Base-by-base conservation (phyloP, 352 stramenopile genomes). In the Pythium dissimile region DNA sequence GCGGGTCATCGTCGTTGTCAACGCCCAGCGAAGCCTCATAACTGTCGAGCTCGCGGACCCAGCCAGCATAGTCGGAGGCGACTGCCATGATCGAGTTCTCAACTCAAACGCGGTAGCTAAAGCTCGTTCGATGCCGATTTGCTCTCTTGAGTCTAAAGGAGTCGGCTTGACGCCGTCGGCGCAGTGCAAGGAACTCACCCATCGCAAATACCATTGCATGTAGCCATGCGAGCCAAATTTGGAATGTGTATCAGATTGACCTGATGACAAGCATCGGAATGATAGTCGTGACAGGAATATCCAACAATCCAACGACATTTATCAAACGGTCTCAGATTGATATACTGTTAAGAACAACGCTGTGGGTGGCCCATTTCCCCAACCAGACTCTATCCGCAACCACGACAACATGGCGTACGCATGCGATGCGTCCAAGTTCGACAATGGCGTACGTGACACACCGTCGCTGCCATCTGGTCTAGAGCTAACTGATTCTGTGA, bases 41-140 rank as follows among this genome's bases (percentile, higher is more conserved):
- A 26, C 69, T 62, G 49, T 87, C 71, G 18, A 87, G 72, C 58
- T 87, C 77, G 21, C 72, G 66, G 42, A 84, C 77, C 77, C 77
- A 87, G 11, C 62, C 62, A 0, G 74, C 69, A 54, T 76, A 84
- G 23, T 84, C 53, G 9, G 74, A 59, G 37, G 75, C 69, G 32
- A 64, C 44, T 27, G 51, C 51, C 49, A 56, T 60, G 24, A n/a
- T n/a, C n/a, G n/a, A n/a, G n/a, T n/a, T n/a, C 10, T 50, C 24
- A 12, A 35, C 12, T 35, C 30, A 12, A n/a, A n/a, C 30, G 7
- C 12, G 30, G 30, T 12, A 12, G 30, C 30, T 35, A 12, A 7
- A 35, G 12, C 30, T 12, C 30, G 30, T 35, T 35, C 7, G 30
- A 35, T 12, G 30, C 30, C 30, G 30, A 12, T 7, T 12, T 35